Conservation (phyloP, 1,284 basidiomycete genomes). For the Anthracocystis panici-leucophaei region DNA sequence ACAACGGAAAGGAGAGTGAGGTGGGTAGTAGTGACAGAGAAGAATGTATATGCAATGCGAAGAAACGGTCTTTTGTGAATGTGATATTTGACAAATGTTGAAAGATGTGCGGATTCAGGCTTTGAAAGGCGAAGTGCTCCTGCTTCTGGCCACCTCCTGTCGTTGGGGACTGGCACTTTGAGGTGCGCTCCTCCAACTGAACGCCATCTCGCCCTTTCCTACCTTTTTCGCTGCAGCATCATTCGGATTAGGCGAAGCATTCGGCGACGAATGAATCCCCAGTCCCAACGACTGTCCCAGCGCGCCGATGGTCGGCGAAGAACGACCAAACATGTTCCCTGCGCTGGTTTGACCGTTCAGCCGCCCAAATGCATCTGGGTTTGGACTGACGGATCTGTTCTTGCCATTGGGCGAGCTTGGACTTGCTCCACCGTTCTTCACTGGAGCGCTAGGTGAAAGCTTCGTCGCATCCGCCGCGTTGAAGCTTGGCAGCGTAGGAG, state of each 20-base stretch:
- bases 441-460: background rate
- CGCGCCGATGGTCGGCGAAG: conserved; percentile 14
- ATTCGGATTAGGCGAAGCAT: conserved; percentile 12
- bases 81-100: conserved; percentile 4
- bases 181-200: conserved; percentile 24
- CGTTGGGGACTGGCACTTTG: conserved; percentile 22
- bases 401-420: conserved; percentile 22
- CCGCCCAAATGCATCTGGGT: conserved; percentile 11
- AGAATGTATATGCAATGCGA: conserved; percentile 3
- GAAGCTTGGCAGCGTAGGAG: conserved; percentile 16
- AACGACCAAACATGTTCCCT: background rate
- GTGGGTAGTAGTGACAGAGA: background rate
- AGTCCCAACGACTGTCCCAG: conserved; percentile 37
- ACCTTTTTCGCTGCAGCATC: conserved; percentile 6
- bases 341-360: conserved; percentile 11
- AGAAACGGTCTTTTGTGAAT: background rate
- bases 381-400: conserved; percentile 9
- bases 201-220: background rate
- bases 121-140: conserved; percentile 34
- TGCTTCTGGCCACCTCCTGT: background rate
- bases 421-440: background rate
- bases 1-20: background rate
- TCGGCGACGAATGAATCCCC: conserved; percentile 11
- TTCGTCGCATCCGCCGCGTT: background rate
- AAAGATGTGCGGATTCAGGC: background rate